These are phyloP conservation scores for Polyporus tsugae DNA, from an alignment of 1,284 basidiomycete genomes.

Conservation along the genomic window DNA sequence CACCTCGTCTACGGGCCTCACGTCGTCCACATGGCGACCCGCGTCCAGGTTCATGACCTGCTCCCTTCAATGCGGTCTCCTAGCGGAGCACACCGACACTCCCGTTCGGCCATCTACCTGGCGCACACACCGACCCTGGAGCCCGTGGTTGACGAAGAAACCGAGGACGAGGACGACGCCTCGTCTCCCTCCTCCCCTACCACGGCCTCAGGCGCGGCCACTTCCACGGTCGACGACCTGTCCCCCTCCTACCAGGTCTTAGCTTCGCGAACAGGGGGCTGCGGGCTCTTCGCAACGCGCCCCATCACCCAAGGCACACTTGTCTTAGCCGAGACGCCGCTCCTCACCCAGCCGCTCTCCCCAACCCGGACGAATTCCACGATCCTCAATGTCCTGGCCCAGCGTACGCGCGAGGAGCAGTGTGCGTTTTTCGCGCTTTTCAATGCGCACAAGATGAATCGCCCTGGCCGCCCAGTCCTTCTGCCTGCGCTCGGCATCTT, in stretches of 20 bases:
- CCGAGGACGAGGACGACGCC: constrained; percentile 25
- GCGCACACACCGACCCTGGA: constrained; percentile 28
- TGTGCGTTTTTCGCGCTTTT: constrained; percentile 35
- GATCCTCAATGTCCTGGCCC: constrained; percentile 31
- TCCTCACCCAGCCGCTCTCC: constrained; percentile 33
- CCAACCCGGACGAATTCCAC: constrained; percentile 32
- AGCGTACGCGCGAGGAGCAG: constrained; percentile 36
- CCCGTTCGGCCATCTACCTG: constrained; percentile 27
- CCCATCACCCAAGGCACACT: constrained; percentile 33
- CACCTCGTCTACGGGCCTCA: constrained; percentile 9
- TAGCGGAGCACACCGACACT: constrained; percentile 16
- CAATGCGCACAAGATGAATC: constrained; percentile 30
- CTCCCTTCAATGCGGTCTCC: constrained; percentile 10
- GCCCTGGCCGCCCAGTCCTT: constrained; percentile 18
- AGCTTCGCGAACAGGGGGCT: constrained; percentile 33
- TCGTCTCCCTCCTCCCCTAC: constrained; percentile 8
- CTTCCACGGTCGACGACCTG: constrained; percentile 21
- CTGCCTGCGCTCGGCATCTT: constrained; percentile 37
- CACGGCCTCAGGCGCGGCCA: constrained; percentile 19
- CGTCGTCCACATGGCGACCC: constrained; percentile 19
- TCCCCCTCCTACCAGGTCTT: constrained; percentile 26
- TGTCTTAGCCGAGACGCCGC: constrained; percentile 36
- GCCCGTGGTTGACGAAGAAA: constrained; percentile 29
- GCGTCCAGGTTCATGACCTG: constrained; percentile 7
- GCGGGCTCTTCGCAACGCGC: constrained; percentile 37